phyloP scores from a whole-genome alignment of 257 asterid species.

The Solanum arcanum region DNA sequence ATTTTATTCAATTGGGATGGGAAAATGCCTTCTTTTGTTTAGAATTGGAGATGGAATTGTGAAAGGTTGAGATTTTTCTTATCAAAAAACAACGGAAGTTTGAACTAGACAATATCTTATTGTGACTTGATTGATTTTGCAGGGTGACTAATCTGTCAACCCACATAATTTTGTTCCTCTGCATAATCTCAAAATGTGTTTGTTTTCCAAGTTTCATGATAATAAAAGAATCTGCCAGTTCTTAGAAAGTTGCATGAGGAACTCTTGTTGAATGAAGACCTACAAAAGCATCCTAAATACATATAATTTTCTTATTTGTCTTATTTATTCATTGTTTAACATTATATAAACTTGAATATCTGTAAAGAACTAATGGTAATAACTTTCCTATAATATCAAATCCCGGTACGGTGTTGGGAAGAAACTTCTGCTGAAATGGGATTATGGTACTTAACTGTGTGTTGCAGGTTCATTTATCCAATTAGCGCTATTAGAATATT shows the following conservation, averaged over 20 bases:
- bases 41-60: not conserved
- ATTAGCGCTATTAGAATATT: not conserved
- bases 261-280: not conserved
- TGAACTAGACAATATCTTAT: not conserved
- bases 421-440: not conserved
- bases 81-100: not conserved
- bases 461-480: not conserved
- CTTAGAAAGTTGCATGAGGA: not conserved
- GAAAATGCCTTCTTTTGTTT: not conserved
- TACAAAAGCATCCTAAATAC: not conserved
- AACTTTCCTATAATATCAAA: not conserved
- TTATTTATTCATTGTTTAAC: not conserved
- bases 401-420: not conserved
- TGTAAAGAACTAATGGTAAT: not conserved
- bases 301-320: not conserved
- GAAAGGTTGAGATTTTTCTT: not conserved
- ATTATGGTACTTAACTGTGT: not conserved
- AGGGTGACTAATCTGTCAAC: not conserved
- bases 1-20: not conserved
- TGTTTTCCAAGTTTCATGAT: not conserved
- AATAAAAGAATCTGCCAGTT: not conserved
- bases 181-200: not conserved
- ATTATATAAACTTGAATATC: not conserved
- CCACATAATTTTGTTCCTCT: not conserved
- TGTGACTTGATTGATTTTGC: not conserved